These are phyloP conservation scores for Sistotremastrum niveocremeum DNA, from an alignment of 768 basidiomycete species.

Conservation along the genomic window DNA sequence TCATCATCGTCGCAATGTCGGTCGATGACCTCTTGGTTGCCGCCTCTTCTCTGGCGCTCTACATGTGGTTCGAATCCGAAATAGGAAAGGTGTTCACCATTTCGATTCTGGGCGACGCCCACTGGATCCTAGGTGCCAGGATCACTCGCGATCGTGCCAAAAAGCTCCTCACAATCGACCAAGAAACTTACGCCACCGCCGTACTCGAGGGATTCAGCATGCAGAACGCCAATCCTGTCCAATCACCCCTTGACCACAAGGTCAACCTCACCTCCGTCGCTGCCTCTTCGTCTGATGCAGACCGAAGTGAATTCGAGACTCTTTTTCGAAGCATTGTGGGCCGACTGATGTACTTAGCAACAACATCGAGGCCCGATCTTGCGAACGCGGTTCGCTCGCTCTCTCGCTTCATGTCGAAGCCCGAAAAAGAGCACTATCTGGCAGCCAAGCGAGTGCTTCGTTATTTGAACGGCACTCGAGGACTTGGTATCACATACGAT, in stretches of 20 bases:
- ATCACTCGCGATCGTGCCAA: slow-evolving; percentile 2
- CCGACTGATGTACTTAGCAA: slow-evolving; percentile 13
- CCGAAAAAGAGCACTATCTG: slow-evolving; percentile 1
- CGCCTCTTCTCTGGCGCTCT: neutral
- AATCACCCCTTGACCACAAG: slow-evolving; percentile 10
- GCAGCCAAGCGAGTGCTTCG: slow-evolving; percentile 9
- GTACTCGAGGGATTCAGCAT: slow-evolving; percentile 7
- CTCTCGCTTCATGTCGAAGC: slow-evolving; percentile 5
- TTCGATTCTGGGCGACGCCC: neutral
- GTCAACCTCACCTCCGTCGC: slow-evolving; percentile 6
- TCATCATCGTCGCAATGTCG: slow-evolving; percentile 13
- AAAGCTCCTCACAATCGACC: slow-evolving; percentile 4
- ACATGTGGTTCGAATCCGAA: neutral
- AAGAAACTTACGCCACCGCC: slow-evolving; percentile 6
- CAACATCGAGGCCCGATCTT: slow-evolving; percentile 7
- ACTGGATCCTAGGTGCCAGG: slow-evolving; percentile 4
- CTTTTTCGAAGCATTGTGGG: slow-evolving; percentile 14
- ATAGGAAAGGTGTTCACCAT: slow-evolving; percentile 1
- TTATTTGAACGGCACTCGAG: slow-evolving; percentile 15
- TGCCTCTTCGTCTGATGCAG: slow-evolving; percentile 5
- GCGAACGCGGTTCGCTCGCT: slow-evolving; percentile 1
- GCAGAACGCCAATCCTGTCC: slow-evolving; percentile 4
- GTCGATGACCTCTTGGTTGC: slow-evolving; percentile 14
- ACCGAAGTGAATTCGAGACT: neutral
- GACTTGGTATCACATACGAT: slow-evolving; percentile 14